phyloP scores from a whole-genome alignment of 805 yeast genomes.

The Starmera quercuum region DNA sequence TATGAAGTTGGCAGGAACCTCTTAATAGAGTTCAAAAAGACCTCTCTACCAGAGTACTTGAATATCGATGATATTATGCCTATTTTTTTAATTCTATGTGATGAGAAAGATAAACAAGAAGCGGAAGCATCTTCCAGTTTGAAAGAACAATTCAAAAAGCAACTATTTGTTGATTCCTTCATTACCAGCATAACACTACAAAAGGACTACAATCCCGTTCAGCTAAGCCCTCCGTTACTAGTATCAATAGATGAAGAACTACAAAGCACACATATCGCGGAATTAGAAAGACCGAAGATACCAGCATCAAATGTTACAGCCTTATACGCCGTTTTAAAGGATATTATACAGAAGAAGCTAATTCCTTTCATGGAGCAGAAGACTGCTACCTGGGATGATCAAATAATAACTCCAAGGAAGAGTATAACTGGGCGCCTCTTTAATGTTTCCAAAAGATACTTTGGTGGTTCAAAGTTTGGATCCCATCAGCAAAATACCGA shows the following conservation, averaged over 20 bases:
- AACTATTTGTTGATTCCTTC: constrained; percentile 26
- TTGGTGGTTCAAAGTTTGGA: constrained; percentile 16
- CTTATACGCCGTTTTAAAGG: constrained; percentile 15
- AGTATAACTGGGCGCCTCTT: constrained; percentile 71
- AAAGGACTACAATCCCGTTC: constrained; percentile 6
- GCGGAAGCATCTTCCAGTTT: constrained; percentile 32
- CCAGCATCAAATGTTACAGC: constrained; percentile 8
- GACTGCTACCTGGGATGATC: constrained; percentile 81
- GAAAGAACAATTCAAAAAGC: constrained; percentile 27
- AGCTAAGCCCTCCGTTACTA: constrained; percentile 24
- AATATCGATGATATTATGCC: constrained; percentile 57
- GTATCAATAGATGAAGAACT: constrained; percentile 41
- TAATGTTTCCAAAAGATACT: constrained; percentile 57
- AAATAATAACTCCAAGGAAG: constrained; percentile 64
- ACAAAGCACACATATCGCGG: constrained; percentile 10
- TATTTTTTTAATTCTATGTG: constrained; percentile 42
- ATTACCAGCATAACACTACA: constrained; percentile 9
- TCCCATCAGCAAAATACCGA: constrained; percentile 12
- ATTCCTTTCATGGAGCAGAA: constrained; percentile 84
- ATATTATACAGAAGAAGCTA: constrained; percentile 28
- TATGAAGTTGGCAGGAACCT: constrained; percentile 50
- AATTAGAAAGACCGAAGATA: constrained; percentile 6
- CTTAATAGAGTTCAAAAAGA: constrained; percentile 43
- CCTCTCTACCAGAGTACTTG: constrained; percentile 50
- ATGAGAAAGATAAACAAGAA: constrained; percentile 36